A percentile compares a stretch with the other conserved stretches of the same genome.
Evolutionary conservation across 2,329 filamentous ascomycete species (phyloP).

Genomic region (Cladosporium halotolerans): DNA sequence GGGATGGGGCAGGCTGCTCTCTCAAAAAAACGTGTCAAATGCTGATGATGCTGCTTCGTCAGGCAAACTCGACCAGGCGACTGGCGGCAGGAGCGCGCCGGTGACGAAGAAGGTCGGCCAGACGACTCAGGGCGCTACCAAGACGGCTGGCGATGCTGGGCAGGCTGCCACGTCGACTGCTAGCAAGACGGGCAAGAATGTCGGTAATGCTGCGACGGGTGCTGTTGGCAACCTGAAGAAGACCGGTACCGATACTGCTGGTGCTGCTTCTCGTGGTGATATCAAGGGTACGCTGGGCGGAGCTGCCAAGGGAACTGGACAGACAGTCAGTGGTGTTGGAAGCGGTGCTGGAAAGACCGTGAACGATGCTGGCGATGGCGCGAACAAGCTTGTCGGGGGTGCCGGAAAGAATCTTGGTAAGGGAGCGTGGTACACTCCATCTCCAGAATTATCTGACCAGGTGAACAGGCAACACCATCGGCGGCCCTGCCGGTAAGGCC

Average conservation of each 20-base stretch:
- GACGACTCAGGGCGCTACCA: constrained; percentile 31
- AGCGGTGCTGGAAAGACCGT: constrained; percentile 22
- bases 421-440: background rate
- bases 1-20: background rate
- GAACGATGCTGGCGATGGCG: constrained; percentile 10
- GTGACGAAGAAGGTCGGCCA: constrained; percentile 30
- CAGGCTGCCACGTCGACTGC: constrained; percentile 14
- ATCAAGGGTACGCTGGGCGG: constrained; percentile 24
- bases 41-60: constrained; percentile 15
- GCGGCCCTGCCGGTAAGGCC: constrained; percentile 32
- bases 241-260: constrained; percentile 24
- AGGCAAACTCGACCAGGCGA: constrained; percentile 30
- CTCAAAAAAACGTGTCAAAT: constrained; percentile 3
- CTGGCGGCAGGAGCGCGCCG: constrained; percentile 23
- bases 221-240: constrained; percentile 24
- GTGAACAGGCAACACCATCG: constrained; percentile 7
- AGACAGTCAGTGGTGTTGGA: constrained; percentile 28
- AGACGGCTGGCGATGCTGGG: constrained; percentile 33
- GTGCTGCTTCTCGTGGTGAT: constrained; percentile 23
- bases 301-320: constrained; percentile 18
- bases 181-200: constrained; percentile 20
- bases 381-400: constrained; percentile 9
- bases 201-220: constrained; percentile 27
- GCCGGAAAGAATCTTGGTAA: constrained; percentile 13
- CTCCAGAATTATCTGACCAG: background rate